A percentile compares a stretch with the other conserved stretches of the same genome.
Conservation (phyloP, 2,329 filamentous ascomycete genomes). For the Pleurostoma richardsiae region DNA sequence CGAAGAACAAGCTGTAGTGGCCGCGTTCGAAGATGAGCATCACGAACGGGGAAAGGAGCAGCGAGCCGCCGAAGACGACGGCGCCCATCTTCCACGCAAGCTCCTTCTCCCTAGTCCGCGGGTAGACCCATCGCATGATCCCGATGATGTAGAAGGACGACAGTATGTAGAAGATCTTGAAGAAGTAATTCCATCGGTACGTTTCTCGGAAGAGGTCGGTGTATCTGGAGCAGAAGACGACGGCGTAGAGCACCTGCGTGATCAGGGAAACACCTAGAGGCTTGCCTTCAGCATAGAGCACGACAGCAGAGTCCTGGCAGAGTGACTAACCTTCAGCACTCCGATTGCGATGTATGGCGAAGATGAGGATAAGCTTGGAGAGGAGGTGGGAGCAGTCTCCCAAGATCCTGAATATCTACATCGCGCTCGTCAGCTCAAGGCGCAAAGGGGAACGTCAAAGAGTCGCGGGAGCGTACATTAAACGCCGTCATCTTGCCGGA, state of each 20-base stretch:
- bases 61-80: slow-evolving; percentile 59
- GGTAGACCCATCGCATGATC: slow-evolving; percentile 81
- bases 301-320: slow-evolving; percentile 1
- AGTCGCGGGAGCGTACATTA: slow-evolving; percentile 5
- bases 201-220: slow-evolving; percentile 67
- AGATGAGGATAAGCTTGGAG: slow-evolving; percentile 87
- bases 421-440: not conserved
- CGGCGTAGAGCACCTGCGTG: slow-evolving; percentile 80
- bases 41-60: slow-evolving; percentile 66
- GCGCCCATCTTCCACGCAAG: slow-evolving; percentile 89
- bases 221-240: slow-evolving; percentile 84
- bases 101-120: slow-evolving; percentile 84
- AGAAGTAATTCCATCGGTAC: slow-evolving; percentile 65
- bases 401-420: slow-evolving; percentile 65
- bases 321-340: slow-evolving; percentile 67
- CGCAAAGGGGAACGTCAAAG: too few species aligned
- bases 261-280: slow-evolving; percentile 78
- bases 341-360: slow-evolving; percentile 81
- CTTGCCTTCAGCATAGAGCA: not conserved
- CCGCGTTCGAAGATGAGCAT: slow-evolving; percentile 58
- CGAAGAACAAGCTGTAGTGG: slow-evolving; percentile 44
- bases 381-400: slow-evolving; percentile 80
- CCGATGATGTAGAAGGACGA: slow-evolving; percentile 83
- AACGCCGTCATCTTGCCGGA: slow-evolving; percentile 8
- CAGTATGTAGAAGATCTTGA: slow-evolving; percentile 85